Conservation (phyloP, 495 filamentous ascomycete genomes). For the Xylaria scruposa region DNA sequence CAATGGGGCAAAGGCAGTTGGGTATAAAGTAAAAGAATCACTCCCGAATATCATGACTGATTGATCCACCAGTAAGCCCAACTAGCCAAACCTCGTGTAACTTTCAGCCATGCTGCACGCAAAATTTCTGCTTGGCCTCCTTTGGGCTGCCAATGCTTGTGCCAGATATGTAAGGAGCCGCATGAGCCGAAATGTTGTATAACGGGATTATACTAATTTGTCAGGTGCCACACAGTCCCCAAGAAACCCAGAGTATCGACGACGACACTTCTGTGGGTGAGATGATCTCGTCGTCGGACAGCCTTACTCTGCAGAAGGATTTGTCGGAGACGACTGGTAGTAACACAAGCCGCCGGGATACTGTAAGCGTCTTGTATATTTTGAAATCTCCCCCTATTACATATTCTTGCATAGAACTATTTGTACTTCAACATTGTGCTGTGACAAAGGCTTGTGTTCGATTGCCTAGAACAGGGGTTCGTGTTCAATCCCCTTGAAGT, state of each 20-base stretch:
- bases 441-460: no score
- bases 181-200: neutral
- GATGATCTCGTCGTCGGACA: neutral
- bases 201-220: neutral
- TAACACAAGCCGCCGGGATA: conserved; percentile 15
- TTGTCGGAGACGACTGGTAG: neutral
- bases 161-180: conserved; percentile 15
- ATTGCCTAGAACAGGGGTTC: no score
- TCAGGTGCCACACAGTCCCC: neutral
- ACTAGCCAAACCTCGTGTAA: neutral
- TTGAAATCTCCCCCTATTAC: no score
- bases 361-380: neutral
- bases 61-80: no score
- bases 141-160: neutral
- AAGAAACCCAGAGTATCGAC: neutral
- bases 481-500: no score
- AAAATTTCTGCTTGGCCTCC: neutral
- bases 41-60: neutral
- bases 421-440: neutral
- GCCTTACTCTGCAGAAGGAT: neutral
- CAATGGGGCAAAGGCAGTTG: neutral
- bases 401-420: no score
- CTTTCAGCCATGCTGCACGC: neutral
- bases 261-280: neutral
- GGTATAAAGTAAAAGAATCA: conserved; percentile 7